These are phyloP conservation scores for Schizopora paradoxa DNA, from an alignment of 1,284 basidiomycete genomes.

Conservation along the genomic window DNA sequence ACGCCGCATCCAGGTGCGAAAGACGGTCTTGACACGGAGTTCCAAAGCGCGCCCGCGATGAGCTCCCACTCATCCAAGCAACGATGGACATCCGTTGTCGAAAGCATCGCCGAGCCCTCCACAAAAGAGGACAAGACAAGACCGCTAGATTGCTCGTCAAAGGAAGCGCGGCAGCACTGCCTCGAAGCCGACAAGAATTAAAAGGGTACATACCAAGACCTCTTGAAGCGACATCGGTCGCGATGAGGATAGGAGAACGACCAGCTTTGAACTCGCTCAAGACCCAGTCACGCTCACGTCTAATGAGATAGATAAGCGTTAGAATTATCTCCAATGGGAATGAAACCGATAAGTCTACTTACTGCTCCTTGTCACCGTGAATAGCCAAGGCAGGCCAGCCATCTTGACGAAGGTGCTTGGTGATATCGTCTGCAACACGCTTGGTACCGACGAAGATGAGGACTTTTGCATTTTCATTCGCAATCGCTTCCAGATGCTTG, in stretches of 20 bases:
- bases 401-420: constrained; percentile 94
- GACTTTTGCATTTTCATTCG: constrained; percentile 95
- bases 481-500: constrained; percentile 97
- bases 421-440: constrained; percentile 96
- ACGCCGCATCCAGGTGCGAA: too few species aligned
- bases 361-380: constrained; percentile 98
- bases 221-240: constrained; percentile 97
- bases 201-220: constrained; percentile 86
- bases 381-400: constrained; percentile 99
- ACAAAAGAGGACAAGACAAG: not conserved
- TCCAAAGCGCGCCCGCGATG: too few species aligned
- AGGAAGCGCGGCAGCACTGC: constrained; percentile 15
- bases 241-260: constrained; percentile 95
- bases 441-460: constrained; percentile 99
- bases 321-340: constrained; percentile 22
- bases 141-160: constrained; percentile 16
- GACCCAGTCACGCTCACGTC: constrained; percentile 99
- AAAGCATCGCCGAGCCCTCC: constrained; percentile 5
- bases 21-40: too few species aligned
- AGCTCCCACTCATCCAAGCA: constrained; percentile 1
- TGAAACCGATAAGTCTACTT: constrained; percentile 34
- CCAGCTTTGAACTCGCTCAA: constrained; percentile 97
- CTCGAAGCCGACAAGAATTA: constrained; percentile 17
- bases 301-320: constrained; percentile 30
- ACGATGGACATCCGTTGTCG: not conserved